Conservation (phyloP, 2,329 filamentous ascomycete genomes). For the Tolypocladium nubicola region DNA sequence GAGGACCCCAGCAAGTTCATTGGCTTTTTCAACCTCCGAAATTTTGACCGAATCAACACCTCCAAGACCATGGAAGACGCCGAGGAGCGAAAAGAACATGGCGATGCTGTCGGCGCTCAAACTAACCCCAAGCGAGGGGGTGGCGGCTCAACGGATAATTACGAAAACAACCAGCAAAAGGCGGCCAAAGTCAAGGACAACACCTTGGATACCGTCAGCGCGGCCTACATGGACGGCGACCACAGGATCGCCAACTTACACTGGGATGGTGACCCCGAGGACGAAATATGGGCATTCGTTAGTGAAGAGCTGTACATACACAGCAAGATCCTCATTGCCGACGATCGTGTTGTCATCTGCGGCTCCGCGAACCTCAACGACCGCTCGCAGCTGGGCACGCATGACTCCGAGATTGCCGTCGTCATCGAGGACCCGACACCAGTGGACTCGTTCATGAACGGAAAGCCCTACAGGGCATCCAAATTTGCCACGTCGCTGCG, state of each 20-base stretch:
- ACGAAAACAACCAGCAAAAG: too few relatives aligned
- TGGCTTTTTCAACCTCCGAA: constrained; percentile 75
- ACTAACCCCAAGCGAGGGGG: too few relatives aligned
- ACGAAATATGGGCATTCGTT: constrained; percentile 13
- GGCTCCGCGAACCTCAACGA: constrained; percentile 54
- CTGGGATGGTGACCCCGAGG: constrained; percentile 28
- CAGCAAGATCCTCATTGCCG: constrained; percentile 67
- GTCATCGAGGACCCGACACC: constrained; percentile 69
- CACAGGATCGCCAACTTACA: constrained; percentile 51
- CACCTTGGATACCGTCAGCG: constrained; percentile 65
- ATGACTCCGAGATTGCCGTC: constrained; percentile 86
- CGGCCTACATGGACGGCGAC: constrained; percentile 76
- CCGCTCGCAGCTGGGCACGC: constrained; percentile 66
- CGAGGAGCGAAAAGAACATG: constrained; percentile 29
- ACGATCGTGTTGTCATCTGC: constrained; percentile 73
- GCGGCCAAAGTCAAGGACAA: constrained; percentile 32
- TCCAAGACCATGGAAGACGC: constrained; percentile 49
- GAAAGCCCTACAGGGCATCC: constrained; percentile 50
- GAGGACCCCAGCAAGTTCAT: constrained; percentile 62
- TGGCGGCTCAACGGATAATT: too few relatives aligned
- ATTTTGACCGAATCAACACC: constrained; percentile 73
- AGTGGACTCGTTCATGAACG: constrained; percentile 64
- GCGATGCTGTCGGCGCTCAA: too few relatives aligned
- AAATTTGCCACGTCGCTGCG: too few relatives aligned
- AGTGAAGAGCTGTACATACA: constrained; percentile 53